Conservation (phyloP, 495 filamentous ascomycete species). For the Podospora anserina region DNA sequence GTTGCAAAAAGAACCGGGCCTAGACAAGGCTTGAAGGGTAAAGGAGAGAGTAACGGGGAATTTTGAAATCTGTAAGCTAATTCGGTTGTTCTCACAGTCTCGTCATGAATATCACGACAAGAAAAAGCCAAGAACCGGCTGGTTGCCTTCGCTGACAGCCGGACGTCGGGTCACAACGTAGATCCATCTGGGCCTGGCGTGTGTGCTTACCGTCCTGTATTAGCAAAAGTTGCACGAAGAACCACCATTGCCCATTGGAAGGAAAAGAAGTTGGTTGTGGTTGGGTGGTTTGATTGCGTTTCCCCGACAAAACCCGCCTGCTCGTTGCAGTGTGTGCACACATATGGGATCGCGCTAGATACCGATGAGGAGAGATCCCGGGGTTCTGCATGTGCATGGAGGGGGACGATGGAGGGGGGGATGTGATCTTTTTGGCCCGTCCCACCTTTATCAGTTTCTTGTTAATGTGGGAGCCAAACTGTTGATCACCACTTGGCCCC, state of each 20-base stretch:
- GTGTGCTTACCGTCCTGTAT: neutral
- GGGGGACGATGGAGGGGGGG: neutral
- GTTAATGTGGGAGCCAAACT: neutral
- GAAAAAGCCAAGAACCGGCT: conserved; percentile 1
- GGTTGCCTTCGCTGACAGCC: conserved; percentile 12
- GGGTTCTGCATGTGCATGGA: conserved; percentile 9
- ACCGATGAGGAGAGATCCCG: conserved; percentile 9
- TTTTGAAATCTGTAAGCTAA: neutral
- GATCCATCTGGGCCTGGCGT: conserved; percentile 1
- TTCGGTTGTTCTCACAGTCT: neutral
- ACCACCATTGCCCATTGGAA: neutral
- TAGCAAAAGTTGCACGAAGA: neutral
- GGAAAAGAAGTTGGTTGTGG: neutral
- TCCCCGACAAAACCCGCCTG: conserved; percentile 3
- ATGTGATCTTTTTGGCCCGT: neutral
- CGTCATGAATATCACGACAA: neutral
- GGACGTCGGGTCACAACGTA: conserved; percentile 8
- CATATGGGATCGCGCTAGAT: conserved; percentile 7
- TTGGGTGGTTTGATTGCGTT: neutral
- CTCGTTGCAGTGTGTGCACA: conserved; percentile 1
- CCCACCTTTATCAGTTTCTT: neutral
- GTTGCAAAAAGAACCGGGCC: neutral
- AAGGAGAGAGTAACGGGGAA: neutral
- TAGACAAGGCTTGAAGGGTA: too few species aligned
- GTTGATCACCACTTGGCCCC: neutral